Percentiles rank a stretch among this genome's conserved stretches.
phyloP scores from a whole-genome alignment of 148 eudicot genomes.

The Cornus florida region DNA sequence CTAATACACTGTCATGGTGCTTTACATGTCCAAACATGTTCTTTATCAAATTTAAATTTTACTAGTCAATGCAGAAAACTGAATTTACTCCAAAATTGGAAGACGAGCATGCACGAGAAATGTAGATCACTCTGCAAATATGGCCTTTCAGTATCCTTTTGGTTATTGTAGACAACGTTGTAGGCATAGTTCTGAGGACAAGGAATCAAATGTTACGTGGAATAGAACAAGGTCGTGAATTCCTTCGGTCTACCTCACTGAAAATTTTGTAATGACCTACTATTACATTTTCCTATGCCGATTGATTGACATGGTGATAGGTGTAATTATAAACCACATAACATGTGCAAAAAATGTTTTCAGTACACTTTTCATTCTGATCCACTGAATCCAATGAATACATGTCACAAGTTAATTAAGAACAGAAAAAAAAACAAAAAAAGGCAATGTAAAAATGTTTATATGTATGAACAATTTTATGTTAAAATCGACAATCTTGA shows the following conservation, averaged over 20 bases:
- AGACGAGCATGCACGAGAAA: not conserved
- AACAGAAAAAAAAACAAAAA: not conserved
- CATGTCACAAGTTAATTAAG: no score
- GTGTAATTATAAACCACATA: not conserved
- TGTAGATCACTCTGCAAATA: not conserved
- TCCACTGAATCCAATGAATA: not conserved
- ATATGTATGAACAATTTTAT: not conserved
- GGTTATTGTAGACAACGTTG: not conserved
- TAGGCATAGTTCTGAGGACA: not conserved
- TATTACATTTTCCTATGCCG: not conserved
- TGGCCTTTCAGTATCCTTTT: not conserved
- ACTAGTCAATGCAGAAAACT: not conserved
- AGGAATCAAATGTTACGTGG: not conserved
- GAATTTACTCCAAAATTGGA: not conserved
- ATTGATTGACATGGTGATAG: not conserved
- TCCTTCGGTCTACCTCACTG: not conserved
- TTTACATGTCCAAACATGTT: not conserved
- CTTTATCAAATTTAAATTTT: not conserved
- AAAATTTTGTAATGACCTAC: not conserved
- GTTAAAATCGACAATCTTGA: not conserved
- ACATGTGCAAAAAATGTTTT: not conserved
- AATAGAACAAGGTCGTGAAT: not conserved
- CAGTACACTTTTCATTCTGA: not conserved
- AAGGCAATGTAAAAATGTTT: not conserved
- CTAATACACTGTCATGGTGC: not conserved